phyloP scores from a whole-genome alignment of 1,284 basidiomycete genomes.

The Kwoniella shivajii region DNA sequence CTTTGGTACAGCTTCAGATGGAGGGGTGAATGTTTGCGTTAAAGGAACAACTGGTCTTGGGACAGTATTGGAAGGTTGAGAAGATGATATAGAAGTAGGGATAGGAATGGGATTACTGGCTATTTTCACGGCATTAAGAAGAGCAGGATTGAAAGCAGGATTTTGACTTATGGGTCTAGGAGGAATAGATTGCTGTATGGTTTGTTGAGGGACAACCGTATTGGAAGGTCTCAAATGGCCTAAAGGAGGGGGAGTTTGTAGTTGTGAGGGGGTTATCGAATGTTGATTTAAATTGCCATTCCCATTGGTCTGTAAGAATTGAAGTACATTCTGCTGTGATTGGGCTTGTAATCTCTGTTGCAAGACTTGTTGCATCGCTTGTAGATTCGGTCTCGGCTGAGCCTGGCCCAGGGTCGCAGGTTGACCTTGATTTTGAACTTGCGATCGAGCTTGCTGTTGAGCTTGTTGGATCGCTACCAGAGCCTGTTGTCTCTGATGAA shows the following conservation, averaged over 20 bases:
- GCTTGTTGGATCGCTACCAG: conserved; percentile 10
- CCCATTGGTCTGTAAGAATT: conserved; percentile 9
- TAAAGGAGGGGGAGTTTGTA: conserved; percentile 11
- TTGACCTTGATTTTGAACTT: conserved; percentile 5
- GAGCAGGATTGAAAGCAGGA: conserved; percentile 11
- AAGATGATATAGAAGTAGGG: neutral
- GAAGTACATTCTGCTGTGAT: conserved; percentile 10
- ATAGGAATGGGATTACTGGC: neutral
- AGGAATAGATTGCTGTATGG: neutral
- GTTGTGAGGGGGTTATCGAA: conserved; percentile 15
- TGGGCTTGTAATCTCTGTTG: conserved; percentile 7
- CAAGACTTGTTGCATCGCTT: conserved; percentile 11
- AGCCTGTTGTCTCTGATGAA: conserved; percentile 20
- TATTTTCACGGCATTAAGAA: conserved; percentile 4
- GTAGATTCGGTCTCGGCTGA: neutral
- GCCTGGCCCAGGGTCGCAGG: neutral
- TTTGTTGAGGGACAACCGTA: neutral
- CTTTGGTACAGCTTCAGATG: conserved; percentile 1
- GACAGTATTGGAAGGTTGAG: neutral
- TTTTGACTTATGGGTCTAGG: conserved; percentile 6
- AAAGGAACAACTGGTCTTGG: conserved; percentile 1
- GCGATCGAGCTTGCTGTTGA: conserved; percentile 1
- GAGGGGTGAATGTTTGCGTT: conserved; percentile 13
- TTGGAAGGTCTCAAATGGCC: conserved; percentile 4
- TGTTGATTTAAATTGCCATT: no score